Evolutionary conservation across 257 asterid genomes (phyloP).

Genomic region (Capsicum baccatum): DNA sequence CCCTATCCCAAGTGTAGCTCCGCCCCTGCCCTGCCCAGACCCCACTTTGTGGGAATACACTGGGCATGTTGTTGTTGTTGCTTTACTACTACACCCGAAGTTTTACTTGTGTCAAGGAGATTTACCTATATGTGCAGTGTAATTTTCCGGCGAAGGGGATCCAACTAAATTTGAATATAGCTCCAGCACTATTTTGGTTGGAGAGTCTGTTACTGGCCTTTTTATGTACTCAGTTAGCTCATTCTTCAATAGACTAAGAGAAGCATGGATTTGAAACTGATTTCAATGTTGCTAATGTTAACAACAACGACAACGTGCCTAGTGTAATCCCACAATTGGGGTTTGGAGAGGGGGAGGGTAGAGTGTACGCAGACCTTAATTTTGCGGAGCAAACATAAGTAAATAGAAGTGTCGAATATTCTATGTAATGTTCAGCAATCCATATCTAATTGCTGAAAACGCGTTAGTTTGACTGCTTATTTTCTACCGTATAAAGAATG

Average conservation of each 20-base stretch:
- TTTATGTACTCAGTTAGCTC: background rate
- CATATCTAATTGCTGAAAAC: background rate
- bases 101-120: background rate
- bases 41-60: too few species aligned
- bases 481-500: background rate
- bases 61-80: too few species aligned
- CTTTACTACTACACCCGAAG: background rate
- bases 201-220: background rate
- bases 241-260: background rate
- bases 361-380: too few species aligned
- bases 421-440: background rate
- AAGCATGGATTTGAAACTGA: constrained; percentile 12
- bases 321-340: too few species aligned
- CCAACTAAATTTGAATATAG: background rate
- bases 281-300: background rate
- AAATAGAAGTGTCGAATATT: background rate
- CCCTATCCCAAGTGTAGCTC: too few species aligned
- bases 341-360: too few species aligned
- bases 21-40: too few species aligned
- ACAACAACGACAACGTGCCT: too few species aligned
- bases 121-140: background rate
- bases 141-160: background rate
- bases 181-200: background rate
- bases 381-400: background rate
- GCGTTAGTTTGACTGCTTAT: background rate